These are phyloP conservation scores for Hevea brasiliensis DNA, from an alignment of 345 rosid genomes.

Conservation along the genomic window DNA sequence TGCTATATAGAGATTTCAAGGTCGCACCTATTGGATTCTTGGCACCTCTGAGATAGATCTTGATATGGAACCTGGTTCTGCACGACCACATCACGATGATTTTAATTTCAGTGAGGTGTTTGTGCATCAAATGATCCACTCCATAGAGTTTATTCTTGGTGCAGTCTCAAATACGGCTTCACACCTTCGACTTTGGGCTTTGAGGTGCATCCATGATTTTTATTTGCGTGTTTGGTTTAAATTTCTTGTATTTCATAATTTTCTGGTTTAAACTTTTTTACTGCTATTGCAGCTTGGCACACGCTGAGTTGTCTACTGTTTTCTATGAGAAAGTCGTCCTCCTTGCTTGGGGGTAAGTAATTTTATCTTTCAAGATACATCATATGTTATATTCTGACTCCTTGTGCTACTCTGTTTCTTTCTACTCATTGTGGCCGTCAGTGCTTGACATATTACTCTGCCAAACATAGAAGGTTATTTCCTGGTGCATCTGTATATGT, in stretches of 20 bases:
- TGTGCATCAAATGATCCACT: slow-evolving; percentile 99
- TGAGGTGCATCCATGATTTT: slow-evolving; percentile 53
- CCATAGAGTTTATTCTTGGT: slow-evolving; percentile 92
- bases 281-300: slow-evolving; percentile 75
- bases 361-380: background rate
- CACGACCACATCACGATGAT: slow-evolving; percentile 74
- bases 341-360: slow-evolving; percentile 92
- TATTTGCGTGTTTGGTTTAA: background rate
- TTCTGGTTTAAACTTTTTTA: slow-evolving; percentile 16
- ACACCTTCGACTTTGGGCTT: slow-evolving; percentile 98
- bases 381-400: background rate
- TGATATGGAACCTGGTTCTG: slow-evolving; percentile 76
- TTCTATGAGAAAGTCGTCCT: slow-evolving; percentile 95
- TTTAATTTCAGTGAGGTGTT: slow-evolving; percentile 95
- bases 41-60: slow-evolving; percentile 75
- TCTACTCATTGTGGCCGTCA: background rate
- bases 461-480: background rate
- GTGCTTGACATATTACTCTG: background rate
- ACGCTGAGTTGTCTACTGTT: slow-evolving; percentile 90
- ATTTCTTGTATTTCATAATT: background rate
- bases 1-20: slow-evolving; percentile 78
- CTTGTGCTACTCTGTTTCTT: background rate
- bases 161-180: slow-evolving; percentile 98
- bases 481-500: background rate
- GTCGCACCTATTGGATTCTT: slow-evolving; percentile 84